Conservation (phyloP, 768 basidiomycete species). For the Phanerochaete sordida region DNA sequence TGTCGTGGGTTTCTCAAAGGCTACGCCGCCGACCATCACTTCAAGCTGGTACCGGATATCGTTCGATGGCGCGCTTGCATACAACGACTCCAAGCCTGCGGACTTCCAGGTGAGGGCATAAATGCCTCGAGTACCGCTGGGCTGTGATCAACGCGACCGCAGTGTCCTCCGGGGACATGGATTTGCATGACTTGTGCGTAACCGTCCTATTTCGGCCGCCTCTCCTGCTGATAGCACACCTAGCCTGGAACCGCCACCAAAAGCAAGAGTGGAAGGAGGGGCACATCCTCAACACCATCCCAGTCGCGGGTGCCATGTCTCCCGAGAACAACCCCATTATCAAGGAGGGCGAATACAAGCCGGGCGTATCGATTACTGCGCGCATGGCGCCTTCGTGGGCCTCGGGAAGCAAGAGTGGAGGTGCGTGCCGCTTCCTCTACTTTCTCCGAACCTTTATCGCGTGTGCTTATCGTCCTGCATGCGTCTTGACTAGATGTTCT, state of each 20-base stretch:
- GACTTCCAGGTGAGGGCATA: conserved; percentile 27
- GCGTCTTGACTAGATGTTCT: conserved; percentile 16
- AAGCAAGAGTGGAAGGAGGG: conserved; percentile 18
- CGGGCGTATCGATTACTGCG: conserved; percentile 22
- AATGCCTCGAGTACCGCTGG: background rate
- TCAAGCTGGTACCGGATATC: conserved; percentile 25
- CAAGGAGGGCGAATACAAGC: conserved; percentile 9
- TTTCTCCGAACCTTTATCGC: background rate
- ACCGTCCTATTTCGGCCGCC: background rate
- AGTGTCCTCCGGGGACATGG: conserved; percentile 30
- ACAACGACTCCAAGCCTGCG: conserved; percentile 17
- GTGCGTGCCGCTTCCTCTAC: conserved; percentile 7
- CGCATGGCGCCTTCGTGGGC: conserved; percentile 10
- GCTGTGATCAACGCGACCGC: conserved; percentile 1
- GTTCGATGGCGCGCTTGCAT: conserved; percentile 23
- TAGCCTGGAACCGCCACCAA: conserved; percentile 17
- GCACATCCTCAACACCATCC: conserved; percentile 21
- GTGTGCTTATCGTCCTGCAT: background rate
- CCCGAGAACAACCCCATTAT: conserved; percentile 10
- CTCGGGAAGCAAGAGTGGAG: background rate
- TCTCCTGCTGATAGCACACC: background rate
- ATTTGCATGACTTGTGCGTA: conserved; percentile 26
- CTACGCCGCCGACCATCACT: conserved; percentile 27
- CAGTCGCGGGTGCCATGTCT: conserved; percentile 23
- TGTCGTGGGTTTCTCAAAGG: conserved; percentile 14